Conservation (phyloP, 1,284 basidiomycete genomes). For the Rhodofomes roseus region DNA sequence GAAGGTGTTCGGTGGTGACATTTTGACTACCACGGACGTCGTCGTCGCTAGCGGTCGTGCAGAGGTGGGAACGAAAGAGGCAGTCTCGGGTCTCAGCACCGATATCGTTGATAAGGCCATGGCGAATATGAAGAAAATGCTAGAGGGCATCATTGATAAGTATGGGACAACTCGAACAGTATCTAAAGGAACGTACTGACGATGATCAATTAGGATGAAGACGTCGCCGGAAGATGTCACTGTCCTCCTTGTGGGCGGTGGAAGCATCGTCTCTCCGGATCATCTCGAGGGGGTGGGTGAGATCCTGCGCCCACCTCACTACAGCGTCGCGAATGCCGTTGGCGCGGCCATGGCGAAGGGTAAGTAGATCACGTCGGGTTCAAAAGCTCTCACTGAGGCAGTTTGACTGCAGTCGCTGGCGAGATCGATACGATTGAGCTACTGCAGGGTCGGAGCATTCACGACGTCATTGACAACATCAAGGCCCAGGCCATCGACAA, state of each 20-base stretch:
- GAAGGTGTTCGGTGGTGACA: conserved; percentile 45
- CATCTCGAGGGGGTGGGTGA: conserved; percentile 41
- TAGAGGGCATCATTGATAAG: conserved; percentile 42
- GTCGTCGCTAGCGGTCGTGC: conserved; percentile 35
- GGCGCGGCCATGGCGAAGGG: conserved; percentile 47
- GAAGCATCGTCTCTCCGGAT: conserved; percentile 42
- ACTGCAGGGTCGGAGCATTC: conserved; percentile 34
- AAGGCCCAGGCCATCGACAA: conserved; percentile 42
- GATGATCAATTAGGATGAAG: conserved; percentile 45
- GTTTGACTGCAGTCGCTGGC: conserved; percentile 26
- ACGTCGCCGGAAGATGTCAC: conserved; percentile 46
- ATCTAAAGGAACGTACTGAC: neutral
- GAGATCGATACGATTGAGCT: conserved; percentile 41
- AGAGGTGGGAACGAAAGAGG: conserved; percentile 35
- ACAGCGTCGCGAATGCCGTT: conserved; percentile 54
- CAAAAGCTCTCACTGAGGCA: neutral
- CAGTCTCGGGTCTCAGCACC: conserved; percentile 29
- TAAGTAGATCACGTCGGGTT: conserved; percentile 6
- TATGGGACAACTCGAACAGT: conserved; percentile 5
- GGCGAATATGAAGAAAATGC: conserved; percentile 41
- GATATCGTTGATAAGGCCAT: conserved; percentile 30
- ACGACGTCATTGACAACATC: conserved; percentile 37
- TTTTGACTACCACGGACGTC: conserved; percentile 52
- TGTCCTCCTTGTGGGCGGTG: conserved; percentile 51
- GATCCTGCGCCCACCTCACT: conserved; percentile 46